Evolutionary conservation across 805 yeast genomes (phyloP).

Genomic region (Myxozyma monticola): DNA sequence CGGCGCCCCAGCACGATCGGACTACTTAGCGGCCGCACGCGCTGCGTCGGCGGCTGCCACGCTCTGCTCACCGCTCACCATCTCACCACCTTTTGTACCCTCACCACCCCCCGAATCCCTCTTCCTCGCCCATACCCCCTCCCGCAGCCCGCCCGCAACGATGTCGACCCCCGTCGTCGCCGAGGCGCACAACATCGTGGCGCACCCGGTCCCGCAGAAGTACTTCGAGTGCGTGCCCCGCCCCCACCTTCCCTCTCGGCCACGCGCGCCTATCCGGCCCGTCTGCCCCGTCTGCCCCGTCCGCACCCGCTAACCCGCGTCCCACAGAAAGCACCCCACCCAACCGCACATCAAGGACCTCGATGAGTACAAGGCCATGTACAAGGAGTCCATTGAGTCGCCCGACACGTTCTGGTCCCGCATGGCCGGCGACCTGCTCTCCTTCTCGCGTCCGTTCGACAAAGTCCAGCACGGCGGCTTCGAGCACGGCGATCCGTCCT

Average conservation of each 20-base stretch:
- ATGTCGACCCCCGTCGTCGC: conserved; percentile 34
- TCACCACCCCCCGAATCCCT: no score
- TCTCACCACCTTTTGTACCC: no score
- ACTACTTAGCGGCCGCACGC: no score
- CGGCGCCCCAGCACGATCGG: no score
- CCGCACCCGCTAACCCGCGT: neutral
- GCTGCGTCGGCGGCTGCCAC: no score
- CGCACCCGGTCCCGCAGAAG: conserved; percentile 34
- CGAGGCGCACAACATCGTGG: conserved; percentile 33
- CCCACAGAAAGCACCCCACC: conserved; percentile 47
- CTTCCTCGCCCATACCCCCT: no score
- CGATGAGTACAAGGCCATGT: conserved; percentile 68
- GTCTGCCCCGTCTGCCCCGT: neutral
- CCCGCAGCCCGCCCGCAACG: no score
- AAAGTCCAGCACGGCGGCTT: conserved; percentile 64
- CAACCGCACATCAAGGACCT: conserved; percentile 59
- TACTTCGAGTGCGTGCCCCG: conserved; percentile 32
- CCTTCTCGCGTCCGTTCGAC: conserved; percentile 79
- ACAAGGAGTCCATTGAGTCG: conserved; percentile 71
- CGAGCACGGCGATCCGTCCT: conserved; percentile 76
- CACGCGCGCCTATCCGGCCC: no score
- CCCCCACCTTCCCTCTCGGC: neutral
- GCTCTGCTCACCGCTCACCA: no score
- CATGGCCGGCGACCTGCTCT: conserved; percentile 66
- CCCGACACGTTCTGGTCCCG: conserved; percentile 82